Percentiles rank a stretch among this genome's conserved stretches.
Evolutionary conservation across 2,329 filamentous ascomycete species (phyloP).

Genomic region (Fragosphaeria purpurea): DNA sequence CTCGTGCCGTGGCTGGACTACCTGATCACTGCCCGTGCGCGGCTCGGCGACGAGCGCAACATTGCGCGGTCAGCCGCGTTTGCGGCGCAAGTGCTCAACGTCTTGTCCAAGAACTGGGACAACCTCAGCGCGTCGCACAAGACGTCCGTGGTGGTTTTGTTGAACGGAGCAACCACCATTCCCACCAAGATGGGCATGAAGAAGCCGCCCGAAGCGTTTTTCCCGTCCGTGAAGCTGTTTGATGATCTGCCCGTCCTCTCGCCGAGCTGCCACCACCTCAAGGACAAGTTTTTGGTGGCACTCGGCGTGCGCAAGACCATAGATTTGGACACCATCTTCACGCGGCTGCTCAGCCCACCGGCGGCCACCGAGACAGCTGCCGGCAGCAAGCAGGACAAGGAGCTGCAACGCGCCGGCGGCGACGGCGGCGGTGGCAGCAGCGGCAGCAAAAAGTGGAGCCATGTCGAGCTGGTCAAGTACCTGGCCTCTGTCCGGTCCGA

Average conservation of each 20-base stretch:
- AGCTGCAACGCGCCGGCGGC: conserved; percentile 27
- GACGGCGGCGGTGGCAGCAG: conserved; percentile 15
- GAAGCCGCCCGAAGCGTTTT: conserved; percentile 77
- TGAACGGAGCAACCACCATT: conserved; percentile 64
- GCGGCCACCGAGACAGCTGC: conserved; percentile 22
- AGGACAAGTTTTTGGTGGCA: conserved; percentile 77
- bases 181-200: conserved; percentile 89
- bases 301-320: conserved; percentile 92
- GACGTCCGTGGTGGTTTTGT: conserved; percentile 50
- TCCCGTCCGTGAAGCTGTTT: conserved; percentile 86
- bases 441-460: conserved; percentile 61
- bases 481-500: conserved; percentile 81
- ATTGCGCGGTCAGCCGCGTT: conserved; percentile 65
- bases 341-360: conserved; percentile 61
- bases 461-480: conserved; percentile 91
- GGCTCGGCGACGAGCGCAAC: conserved; percentile 52
- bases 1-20: conserved; percentile 79
- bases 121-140: conserved; percentile 58
- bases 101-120: conserved; percentile 88
- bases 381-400: too few species aligned
- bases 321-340: conserved; percentile 88
- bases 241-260: conserved; percentile 76
- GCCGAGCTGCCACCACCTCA: conserved; percentile 64
- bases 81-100: conserved; percentile 62
- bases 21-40: conserved; percentile 58